Conservation (phyloP, 352 stramenopile genomes). For the Pythium rishiriense region DNA sequence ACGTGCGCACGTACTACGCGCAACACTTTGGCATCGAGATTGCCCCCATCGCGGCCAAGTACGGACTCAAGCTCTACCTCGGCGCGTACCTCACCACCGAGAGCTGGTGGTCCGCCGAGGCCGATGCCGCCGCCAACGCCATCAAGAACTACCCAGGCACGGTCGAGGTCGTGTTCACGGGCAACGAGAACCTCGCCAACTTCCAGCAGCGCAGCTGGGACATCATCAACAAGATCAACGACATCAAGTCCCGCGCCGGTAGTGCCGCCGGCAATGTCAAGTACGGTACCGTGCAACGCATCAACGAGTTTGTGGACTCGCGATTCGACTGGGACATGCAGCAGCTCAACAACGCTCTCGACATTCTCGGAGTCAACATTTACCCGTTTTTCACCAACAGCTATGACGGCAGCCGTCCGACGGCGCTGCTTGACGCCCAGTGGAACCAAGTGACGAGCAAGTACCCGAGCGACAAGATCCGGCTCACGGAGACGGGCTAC, state of each 20-base stretch:
- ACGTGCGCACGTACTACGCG: conserved; percentile 66
- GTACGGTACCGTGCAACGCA: conserved; percentile 50
- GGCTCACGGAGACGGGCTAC: conserved; percentile 39
- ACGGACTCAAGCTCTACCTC: conserved; percentile 54
- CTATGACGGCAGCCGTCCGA: conserved; percentile 28
- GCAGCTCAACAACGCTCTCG: conserved; percentile 17
- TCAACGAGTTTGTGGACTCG: conserved; percentile 30
- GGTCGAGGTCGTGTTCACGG: conserved; percentile 49
- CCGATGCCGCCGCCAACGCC: conserved; percentile 39
- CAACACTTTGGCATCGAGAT: conserved; percentile 50
- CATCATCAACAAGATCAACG: conserved; percentile 34
- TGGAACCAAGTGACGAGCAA: conserved; percentile 31
- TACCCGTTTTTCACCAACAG: conserved; percentile 42
- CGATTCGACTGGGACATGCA: conserved; percentile 20
- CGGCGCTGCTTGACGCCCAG: conserved; percentile 24
- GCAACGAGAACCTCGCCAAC: conserved; percentile 39
- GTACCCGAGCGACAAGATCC: conserved; percentile 32
- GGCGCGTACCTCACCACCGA: conserved; percentile 54
- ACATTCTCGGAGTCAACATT: conserved; percentile 39
- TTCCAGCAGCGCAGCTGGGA: conserved; percentile 12
- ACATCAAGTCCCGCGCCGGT: conserved; percentile 28
- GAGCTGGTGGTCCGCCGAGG: conserved; percentile 40
- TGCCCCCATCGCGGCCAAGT: conserved; percentile 41
- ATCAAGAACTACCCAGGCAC: conserved; percentile 46
- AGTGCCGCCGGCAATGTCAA: conserved; percentile 40